Base-by-base conservation (phyloP, 2,329 filamentous ascomycete species). In the Dothistroma pini region DNA sequence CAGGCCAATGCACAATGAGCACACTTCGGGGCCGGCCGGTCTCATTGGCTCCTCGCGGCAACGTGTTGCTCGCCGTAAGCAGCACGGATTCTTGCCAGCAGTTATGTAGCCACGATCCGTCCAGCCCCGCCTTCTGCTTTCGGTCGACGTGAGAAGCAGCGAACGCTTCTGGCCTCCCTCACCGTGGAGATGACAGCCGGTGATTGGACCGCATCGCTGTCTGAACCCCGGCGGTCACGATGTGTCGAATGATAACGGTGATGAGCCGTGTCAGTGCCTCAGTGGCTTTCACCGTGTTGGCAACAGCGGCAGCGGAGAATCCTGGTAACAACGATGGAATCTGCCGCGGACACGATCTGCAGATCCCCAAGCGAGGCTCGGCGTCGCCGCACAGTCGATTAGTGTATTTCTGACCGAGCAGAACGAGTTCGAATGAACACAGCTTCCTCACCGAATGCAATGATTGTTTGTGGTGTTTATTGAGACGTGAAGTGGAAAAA, bases 251-350 rank as follows among this genome's bases (percentile, higher is more conserved):
- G 41, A 44, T 19, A 19, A 44, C n/a, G 41, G 41, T 47, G 38
- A 21, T 48, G 51, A 47, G 4, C 4, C 35, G 35, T 38, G 35
- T 38, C 35, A 38, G 35, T 38, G 35, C n/a, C 14, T 44, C 41
- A 44, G 54, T 56, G 54, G 54, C 54, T 48, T 56, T 38, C 29
- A 32, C 54, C 38, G 54, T 38, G 41, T 48, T 38, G 54, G 34
- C 1, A 47, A 44, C 14, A 34, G 51, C 54, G 38, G 8, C 54
- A 56, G 38, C 41, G 31, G 34, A 51, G 16, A 51, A 58, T 52
- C 56, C 56, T 47, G 56, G 56, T 58, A 38, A 22, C 25, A 52
- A 31, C 29, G 32, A 52, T 57, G 55, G 55, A 19, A 53, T 58
- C 29, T 52, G 56, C 56, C 49, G 48, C 21, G 41, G 29, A 44